These are phyloP conservation scores for Citropsis articulata DNA, from an alignment of 345 rosid species.

Conservation along the genomic window DNA sequence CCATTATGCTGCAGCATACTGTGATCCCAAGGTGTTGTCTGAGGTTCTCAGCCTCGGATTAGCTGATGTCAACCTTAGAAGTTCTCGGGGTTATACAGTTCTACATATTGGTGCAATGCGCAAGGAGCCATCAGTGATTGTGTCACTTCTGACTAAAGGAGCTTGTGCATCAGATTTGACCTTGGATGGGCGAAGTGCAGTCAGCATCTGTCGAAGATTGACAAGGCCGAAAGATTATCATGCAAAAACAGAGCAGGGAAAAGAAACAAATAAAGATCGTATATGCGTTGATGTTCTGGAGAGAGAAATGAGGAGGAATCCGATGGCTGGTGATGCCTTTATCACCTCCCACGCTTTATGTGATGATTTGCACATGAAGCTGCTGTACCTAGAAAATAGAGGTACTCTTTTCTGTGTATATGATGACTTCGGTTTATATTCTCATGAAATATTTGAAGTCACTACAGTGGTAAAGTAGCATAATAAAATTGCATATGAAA, in stretches of 20 bases:
- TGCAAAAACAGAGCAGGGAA: conserved; percentile 65
- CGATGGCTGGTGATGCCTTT: conserved; percentile 52
- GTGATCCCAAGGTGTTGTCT: conserved; percentile 85
- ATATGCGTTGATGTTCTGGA: conserved; percentile 84
- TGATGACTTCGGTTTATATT: not conserved
- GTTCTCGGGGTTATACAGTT: conserved; percentile 75
- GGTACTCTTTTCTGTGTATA: conserved; percentile 39
- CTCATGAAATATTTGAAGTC: not conserved
- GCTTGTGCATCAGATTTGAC: conserved; percentile 72
- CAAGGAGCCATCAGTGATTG: conserved; percentile 67
- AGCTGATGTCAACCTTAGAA: conserved; percentile 73
- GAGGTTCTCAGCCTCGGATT: conserved; percentile 65
- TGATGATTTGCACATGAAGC: conserved; percentile 86
- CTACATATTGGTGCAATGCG: conserved; percentile 93
- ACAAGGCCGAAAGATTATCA: conserved; percentile 89
- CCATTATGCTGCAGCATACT: conserved; percentile 87
- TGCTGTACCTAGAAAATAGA: conserved; percentile 90
- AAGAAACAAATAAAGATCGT: conserved; percentile 74
- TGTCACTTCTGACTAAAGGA: conserved; percentile 67
- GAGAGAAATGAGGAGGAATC: conserved; percentile 78
- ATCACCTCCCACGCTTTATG: conserved; percentile 45
- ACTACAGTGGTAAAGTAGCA: not conserved
- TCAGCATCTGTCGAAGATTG: conserved; percentile 70
- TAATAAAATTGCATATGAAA: not conserved
- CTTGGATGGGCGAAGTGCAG: conserved; percentile 76